phyloP scores from a whole-genome alignment of 805 yeast species.

The Pichia sporocuriosa region DNA sequence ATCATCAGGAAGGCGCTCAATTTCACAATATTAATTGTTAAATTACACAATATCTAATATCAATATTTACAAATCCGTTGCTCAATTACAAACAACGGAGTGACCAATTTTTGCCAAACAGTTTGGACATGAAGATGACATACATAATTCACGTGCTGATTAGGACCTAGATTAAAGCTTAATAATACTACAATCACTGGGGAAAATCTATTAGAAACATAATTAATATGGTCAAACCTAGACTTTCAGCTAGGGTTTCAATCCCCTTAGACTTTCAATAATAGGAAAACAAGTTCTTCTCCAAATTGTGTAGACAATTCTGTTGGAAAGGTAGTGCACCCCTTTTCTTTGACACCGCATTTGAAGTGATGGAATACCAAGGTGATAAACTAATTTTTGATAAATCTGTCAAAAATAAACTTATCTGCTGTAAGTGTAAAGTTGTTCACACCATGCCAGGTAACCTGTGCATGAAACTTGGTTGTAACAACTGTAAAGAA shows the following conservation, averaged over 20 bases:
- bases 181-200: too few species aligned
- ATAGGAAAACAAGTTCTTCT: conserved; percentile 16
- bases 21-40: too few species aligned
- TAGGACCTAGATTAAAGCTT: too few species aligned
- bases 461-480: conserved; percentile 21
- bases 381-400: conserved; percentile 9
- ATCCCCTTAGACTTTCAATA: conserved; percentile 12
- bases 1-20: too few species aligned
- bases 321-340: conserved; percentile 19
- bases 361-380: conserved; percentile 19
- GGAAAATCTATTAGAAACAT: conserved; percentile 18
- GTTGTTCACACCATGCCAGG: conserved; percentile 17
- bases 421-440: conserved; percentile 17
- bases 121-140: too few species aligned
- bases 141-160: too few species aligned
- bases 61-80: too few species aligned
- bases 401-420: conserved; percentile 19
- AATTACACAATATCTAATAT: too few species aligned
- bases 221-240: conserved; percentile 15
- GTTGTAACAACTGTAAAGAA: conserved; percentile 20
- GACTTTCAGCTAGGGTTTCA: conserved; percentile 9
- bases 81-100: too few species aligned
- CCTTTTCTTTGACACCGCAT: conserved; percentile 22
- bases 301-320: conserved; percentile 16
- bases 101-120: too few species aligned